Evolutionary conservation across 345 rosid genomes (phyloP).

Genomic region (Acer yangbiense): DNA sequence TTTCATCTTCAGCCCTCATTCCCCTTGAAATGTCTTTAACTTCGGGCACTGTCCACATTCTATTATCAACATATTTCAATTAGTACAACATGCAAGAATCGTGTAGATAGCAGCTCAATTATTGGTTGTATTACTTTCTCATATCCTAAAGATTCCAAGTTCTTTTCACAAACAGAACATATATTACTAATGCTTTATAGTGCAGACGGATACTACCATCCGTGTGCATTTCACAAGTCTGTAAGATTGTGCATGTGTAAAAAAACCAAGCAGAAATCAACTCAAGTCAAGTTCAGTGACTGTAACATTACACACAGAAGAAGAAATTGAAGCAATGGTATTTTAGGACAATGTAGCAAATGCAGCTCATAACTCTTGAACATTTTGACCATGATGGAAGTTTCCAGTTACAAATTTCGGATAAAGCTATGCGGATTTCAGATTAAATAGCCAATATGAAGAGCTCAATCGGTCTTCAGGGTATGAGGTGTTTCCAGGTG

Average conservation of each 20-base stretch:
- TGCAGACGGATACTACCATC: no score
- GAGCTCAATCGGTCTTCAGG: neutral
- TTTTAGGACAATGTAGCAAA: neutral
- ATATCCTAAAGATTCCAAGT: neutral
- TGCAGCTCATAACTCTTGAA: slow-evolving; percentile 7
- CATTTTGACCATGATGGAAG: neutral
- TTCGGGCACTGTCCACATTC: slow-evolving; percentile 92
- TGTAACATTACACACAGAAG: no score
- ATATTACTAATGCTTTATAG: no score
- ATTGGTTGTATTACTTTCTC: neutral
- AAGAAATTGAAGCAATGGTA: neutral
- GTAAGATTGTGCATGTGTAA: neutral
- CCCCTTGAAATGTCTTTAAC: slow-evolving; percentile 46
- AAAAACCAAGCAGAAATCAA: neutral
- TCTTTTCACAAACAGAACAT: no score
- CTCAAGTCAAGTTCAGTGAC: no score
- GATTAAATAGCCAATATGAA: neutral
- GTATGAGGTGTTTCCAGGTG: neutral
- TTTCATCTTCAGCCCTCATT: slow-evolving; percentile 44
- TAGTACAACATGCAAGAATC: slow-evolving; percentile 15
- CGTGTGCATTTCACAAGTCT: neutral
- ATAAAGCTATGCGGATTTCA: neutral
- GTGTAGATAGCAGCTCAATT: neutral
- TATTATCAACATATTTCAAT: slow-evolving; percentile 28
- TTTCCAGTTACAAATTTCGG: neutral